These are phyloP conservation scores for Ascochyta fabae DNA, from an alignment of 2,329 filamentous ascomycete genomes.

Conservation along the genomic window DNA sequence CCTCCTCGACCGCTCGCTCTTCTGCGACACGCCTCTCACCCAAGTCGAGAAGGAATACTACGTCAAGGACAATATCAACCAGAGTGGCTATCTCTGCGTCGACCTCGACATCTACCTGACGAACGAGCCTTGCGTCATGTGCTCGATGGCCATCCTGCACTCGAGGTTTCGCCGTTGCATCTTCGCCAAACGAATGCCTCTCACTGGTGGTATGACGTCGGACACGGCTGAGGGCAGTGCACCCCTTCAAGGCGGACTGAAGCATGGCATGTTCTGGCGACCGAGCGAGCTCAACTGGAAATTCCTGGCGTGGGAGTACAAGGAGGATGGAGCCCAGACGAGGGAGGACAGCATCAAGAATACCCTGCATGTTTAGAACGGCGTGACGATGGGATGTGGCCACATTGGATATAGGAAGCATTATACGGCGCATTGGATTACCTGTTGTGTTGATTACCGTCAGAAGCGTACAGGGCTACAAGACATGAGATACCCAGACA, in stretches of 20 bases:
- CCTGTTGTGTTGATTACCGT: slow-evolving; percentile 12
- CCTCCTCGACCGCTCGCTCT: slow-evolving; percentile 54
- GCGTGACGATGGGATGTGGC: background rate
- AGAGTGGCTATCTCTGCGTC: slow-evolving; percentile 90
- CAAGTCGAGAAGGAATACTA: slow-evolving; percentile 69
- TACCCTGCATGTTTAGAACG: slow-evolving; percentile 41
- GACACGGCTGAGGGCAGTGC: slow-evolving; percentile 55
- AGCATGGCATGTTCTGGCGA: slow-evolving; percentile 70
- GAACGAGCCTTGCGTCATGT: slow-evolving; percentile 96
- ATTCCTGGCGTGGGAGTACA: slow-evolving; percentile 80
- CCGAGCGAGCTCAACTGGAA: slow-evolving; percentile 83
- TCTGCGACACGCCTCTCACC: slow-evolving; percentile 73
- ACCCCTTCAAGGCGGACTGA: slow-evolving; percentile 41
- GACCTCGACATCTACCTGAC: slow-evolving; percentile 92
- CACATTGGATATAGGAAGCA: slow-evolving; percentile 37
- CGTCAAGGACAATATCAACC: slow-evolving; percentile 65
- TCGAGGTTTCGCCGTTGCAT: slow-evolving; percentile 88
- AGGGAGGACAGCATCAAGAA: slow-evolving; percentile 26
- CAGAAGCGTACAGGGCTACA: slow-evolving; percentile 3
- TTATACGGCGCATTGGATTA: slow-evolving; percentile 33
- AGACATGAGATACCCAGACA: slow-evolving; percentile 17
- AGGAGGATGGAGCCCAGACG: slow-evolving; percentile 25
- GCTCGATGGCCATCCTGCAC: slow-evolving; percentile 94
- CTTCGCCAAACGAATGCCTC: slow-evolving; percentile 78
- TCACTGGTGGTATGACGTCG: slow-evolving; percentile 82